Evolutionary conservation across 148 eudicot genomes (phyloP).

Genomic region (Vaccinium darrowii): DNA sequence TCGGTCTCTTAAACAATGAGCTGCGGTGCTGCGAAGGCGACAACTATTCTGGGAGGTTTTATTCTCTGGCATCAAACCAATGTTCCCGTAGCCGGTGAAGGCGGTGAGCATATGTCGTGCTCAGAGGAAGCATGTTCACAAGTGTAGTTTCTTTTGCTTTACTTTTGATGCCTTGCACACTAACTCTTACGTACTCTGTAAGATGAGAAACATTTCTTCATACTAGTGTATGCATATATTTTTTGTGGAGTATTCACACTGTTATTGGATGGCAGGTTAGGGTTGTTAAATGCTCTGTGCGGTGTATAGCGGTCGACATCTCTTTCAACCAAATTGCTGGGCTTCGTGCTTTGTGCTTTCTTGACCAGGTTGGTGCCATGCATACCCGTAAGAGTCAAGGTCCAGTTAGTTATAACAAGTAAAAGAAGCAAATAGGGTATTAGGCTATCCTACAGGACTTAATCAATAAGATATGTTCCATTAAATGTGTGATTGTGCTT

Average conservation of each 20-base stretch:
- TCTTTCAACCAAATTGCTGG: constrained; percentile 59
- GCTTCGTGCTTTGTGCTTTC: constrained; percentile 40
- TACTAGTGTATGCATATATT: not conserved
- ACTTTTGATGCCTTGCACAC: not conserved
- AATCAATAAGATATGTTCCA: not conserved
- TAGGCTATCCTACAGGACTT: not conserved
- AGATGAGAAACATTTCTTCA: not conserved
- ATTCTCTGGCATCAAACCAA: too few species aligned
- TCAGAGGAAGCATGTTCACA: too few species aligned
- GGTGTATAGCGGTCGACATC: constrained; percentile 43
- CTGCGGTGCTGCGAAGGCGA: too few species aligned
- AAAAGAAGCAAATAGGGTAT: not conserved
- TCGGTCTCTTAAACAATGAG: too few species aligned
- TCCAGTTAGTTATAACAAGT: not conserved
- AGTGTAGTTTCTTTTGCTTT: not conserved
- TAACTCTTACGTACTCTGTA: not conserved
- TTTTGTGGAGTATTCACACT: not conserved
- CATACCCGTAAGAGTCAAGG: not conserved
- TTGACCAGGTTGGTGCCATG: constrained; percentile 37
- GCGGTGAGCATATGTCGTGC: too few species aligned
- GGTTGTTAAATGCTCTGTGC: constrained; percentile 50
- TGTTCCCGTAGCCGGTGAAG: too few species aligned
- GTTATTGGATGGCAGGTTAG: constrained; percentile 32
- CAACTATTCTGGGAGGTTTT: too few species aligned
- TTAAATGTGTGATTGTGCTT: not conserved